Conservation (phyloP, 1,284 basidiomycete species). For the Apiotrichum veenhuisii region DNA sequence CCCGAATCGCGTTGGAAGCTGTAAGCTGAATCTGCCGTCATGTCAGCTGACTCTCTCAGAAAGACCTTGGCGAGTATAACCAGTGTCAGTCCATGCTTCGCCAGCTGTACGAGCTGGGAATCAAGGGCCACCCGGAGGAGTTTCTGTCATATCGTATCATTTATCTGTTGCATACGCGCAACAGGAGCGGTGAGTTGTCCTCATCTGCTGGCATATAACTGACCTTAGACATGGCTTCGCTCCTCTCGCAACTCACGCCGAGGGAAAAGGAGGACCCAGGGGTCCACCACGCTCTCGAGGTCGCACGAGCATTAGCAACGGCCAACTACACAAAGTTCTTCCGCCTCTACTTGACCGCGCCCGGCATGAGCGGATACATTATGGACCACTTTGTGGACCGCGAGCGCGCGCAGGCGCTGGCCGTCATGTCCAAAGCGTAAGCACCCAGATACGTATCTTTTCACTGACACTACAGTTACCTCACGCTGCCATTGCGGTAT, state of each 20-base stretch:
- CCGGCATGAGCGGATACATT: slow-evolving; percentile 97
- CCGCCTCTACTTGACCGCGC: slow-evolving; percentile 74
- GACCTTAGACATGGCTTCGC: slow-evolving; percentile 79
- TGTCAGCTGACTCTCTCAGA: slow-evolving; percentile 53
- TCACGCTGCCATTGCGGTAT: slow-evolving; percentile 69
- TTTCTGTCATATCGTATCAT: slow-evolving; percentile 97
- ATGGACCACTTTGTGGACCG: slow-evolving; percentile 98
- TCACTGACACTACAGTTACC: slow-evolving; percentile 60
- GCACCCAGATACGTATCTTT: slow-evolving; percentile 41
- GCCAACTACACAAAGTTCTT: slow-evolving; percentile 95
- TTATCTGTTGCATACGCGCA: slow-evolving; percentile 89
- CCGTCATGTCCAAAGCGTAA: slow-evolving; percentile 87
- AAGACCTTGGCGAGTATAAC: slow-evolving; percentile 98
- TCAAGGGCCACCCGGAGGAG: slow-evolving; percentile 86
- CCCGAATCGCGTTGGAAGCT: slow-evolving; percentile 90
- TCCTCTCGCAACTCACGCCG: slow-evolving; percentile 90
- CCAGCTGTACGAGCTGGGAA: slow-evolving; percentile 84
- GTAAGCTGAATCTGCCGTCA: slow-evolving; percentile 54
- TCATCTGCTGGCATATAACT: background rate
- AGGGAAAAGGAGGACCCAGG: slow-evolving; percentile 74
- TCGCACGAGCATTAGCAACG: slow-evolving; percentile 81
- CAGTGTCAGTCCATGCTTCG: slow-evolving; percentile 92
- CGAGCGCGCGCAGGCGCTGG: slow-evolving; percentile 80
- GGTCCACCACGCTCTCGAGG: slow-evolving; percentile 82
- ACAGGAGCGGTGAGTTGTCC: slow-evolving; percentile 71